These are phyloP conservation scores for Fusarium longipes DNA, from an alignment of 2,329 filamentous ascomycete species.

Conservation along the genomic window DNA sequence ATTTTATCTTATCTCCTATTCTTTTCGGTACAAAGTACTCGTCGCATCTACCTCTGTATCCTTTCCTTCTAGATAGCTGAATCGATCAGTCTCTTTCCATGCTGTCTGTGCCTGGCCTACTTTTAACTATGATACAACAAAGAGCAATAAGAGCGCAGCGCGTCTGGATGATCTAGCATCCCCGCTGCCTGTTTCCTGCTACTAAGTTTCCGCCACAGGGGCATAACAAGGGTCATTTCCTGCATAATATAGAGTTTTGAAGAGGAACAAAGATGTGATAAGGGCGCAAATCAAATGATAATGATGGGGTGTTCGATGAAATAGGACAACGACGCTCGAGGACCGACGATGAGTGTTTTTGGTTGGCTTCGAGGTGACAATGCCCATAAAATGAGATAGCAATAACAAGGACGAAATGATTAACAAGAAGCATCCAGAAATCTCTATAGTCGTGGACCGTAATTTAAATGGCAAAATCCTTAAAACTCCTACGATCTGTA, in stretches of 20 bases:
- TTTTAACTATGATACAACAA: slow-evolving; percentile 37
- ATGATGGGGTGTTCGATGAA: background rate
- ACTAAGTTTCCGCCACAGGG: background rate
- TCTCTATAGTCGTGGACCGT: slow-evolving; percentile 44
- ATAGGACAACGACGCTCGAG: background rate
- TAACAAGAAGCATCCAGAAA: slow-evolving; percentile 34
- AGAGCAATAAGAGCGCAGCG: slow-evolving; percentile 22
- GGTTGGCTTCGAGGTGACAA: background rate
- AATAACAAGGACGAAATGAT: slow-evolving; percentile 10
- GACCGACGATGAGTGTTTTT: background rate
- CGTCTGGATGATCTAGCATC: background rate
- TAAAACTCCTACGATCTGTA: slow-evolving; percentile 41
- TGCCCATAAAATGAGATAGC: slow-evolving; percentile 11
- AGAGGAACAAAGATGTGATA: background rate
- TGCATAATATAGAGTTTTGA: slow-evolving; percentile 32
- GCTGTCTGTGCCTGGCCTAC: background rate
- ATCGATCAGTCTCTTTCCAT: slow-evolving; percentile 2
- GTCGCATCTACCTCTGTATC: slow-evolving; percentile 15
- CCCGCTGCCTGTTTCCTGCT: slow-evolving; percentile 5
- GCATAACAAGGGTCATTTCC: slow-evolving; percentile 7
- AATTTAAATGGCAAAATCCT: slow-evolving; percentile 40
- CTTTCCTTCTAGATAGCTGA: background rate
- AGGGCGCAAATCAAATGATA: slow-evolving; percentile 10
- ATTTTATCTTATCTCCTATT: slow-evolving; percentile 23
- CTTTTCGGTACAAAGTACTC: slow-evolving; percentile 18